phyloP scores from a whole-genome alignment of 352 stramenopile species.

The Albugo laibachii region DNA sequence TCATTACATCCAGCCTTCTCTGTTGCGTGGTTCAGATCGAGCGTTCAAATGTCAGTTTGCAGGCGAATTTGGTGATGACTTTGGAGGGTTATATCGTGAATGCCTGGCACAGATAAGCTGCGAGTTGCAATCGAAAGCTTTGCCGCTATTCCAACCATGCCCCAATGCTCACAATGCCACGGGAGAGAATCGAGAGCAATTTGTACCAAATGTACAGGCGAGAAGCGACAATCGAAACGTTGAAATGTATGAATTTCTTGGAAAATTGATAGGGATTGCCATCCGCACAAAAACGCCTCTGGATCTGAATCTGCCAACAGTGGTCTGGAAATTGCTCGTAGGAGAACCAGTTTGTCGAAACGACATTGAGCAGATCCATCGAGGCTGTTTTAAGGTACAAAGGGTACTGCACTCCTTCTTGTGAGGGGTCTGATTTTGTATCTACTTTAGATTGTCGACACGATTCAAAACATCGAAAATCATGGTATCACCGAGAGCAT shows the following conservation, averaged over 20 bases:
- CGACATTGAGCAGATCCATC: constrained; percentile 73
- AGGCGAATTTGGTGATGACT: constrained; percentile 80
- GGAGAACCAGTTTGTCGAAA: constrained; percentile 40
- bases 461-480: constrained; percentile 57
- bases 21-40: constrained; percentile 63
- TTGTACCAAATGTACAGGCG: constrained; percentile 52
- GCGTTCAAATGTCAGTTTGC: constrained; percentile 86
- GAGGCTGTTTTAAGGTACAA: constrained; percentile 48
- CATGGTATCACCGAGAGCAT: constrained; percentile 66
- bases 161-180: constrained; percentile 72
- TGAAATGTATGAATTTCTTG: constrained; percentile 86
- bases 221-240: constrained; percentile 25
- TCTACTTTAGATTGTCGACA: constrained; percentile 55
- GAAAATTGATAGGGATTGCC: constrained; percentile 86
- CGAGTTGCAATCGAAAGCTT: constrained; percentile 62
- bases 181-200: constrained; percentile 80
- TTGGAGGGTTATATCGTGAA: constrained; percentile 79
- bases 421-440: background rate
- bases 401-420: background rate
- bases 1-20: constrained; percentile 62
- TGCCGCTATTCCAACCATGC: constrained; percentile 74
- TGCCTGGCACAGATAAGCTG: constrained; percentile 75
- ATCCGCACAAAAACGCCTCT: constrained; percentile 86
- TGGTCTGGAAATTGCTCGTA: constrained; percentile 88
- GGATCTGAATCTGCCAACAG: constrained; percentile 76